Base-by-base conservation (phyloP, 2,329 filamentous ascomycete species). In the Sclerotinia minor region DNA sequence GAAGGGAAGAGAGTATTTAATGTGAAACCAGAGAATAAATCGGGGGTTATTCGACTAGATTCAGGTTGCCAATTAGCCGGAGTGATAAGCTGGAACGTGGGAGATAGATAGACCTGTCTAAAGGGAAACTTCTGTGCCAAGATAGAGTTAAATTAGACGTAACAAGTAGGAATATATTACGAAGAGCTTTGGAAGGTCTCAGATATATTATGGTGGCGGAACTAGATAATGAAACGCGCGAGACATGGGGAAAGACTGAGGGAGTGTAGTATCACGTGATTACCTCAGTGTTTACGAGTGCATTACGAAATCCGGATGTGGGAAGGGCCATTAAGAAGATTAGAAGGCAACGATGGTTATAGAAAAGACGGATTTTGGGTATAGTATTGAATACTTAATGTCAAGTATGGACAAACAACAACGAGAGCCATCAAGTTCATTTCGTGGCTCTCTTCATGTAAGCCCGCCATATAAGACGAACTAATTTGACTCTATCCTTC, bases 1-100 rank as follows among this genome's bases (percentile, higher is more conserved):
- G 17, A 9, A 7, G 0, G 5, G 17, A 1, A 5, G 6, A 5
- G 1, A 32, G 6, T 7, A 0, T 32, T 2, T 11, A 5, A 5
- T 8, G 3, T 15, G 13, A 24, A 2, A n/a, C 32, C 38, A 41
- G 54, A 24, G 0, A 38, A 19, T 24, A 41, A n/a, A 5, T 21
- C 54, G 21, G 11, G 5, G 4, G 2, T 24, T 1, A 3, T 17
- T 55, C 2, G 1, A 5, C 9, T 38, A 7, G 9, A n/a, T 2
- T 6, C 7, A 35, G 53, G 9, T 35, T n/a, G 29, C 11, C 35
- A 15, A 11, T 15, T 55, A 6, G 9, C 11, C 29, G 26, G 7
- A 7, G n/a, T 38, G 54, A 15, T 2, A 0, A 17, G 1, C 24
- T 24, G 5, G 1, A 8, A 41, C 24, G 41, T 19, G 21, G 9